Evolutionary conservation across 768 basidiomycete genomes (phyloP), one percentile per base, ranked within the genome.

Genomic region (Leccinellum luteum): DNA sequence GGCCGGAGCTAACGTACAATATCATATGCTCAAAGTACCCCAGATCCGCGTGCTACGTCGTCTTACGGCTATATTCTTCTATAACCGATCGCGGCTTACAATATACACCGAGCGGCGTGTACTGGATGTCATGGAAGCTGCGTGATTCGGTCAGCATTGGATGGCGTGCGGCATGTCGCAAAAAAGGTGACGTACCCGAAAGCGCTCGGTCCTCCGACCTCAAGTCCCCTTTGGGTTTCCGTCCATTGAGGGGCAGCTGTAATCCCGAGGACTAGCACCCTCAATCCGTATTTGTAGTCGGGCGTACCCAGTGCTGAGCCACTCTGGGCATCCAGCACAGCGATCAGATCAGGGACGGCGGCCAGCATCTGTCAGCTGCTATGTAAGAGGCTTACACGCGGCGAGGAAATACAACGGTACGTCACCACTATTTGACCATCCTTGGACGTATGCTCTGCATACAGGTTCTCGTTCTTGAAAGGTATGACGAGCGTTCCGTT

Each of bases 301-400:
- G 79, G 86, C 1, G 85, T 85, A 14, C 86, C 85, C 8, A 89
- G 72, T 30, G 84, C 81, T 4, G 78, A 74, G 0, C 86, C 86
- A 56, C 74, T 83, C 60, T 85, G 84, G 21, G 83, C 79, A 60
- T 89, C 86, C 12, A 87, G 69, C 12, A 87, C 81, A 0, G 81
- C 75, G 54, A 88, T 85, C 25, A 89, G 75, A 66, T 88, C 86
- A 4, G 86, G 87, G 12, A 89, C 86, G 32, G 78, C 77, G 31
- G 79, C 81, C 1, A 81, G 70, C 38, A 84, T 72, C 78, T 81
- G 41, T 25, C 57, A 62, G 51, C 2, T 58, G 56, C 19, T 4
- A 15, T n/a, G 38, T 62, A 50, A 64, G 50, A 41, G 14, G 28
- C 25, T n/a, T 25, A 31, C 12, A n/a, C 25, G 19, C n/a, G 54